These are phyloP conservation scores for Scenedesmus sp. DNA, from an alignment of 163 green algal species.

Conservation along the genomic window DNA sequence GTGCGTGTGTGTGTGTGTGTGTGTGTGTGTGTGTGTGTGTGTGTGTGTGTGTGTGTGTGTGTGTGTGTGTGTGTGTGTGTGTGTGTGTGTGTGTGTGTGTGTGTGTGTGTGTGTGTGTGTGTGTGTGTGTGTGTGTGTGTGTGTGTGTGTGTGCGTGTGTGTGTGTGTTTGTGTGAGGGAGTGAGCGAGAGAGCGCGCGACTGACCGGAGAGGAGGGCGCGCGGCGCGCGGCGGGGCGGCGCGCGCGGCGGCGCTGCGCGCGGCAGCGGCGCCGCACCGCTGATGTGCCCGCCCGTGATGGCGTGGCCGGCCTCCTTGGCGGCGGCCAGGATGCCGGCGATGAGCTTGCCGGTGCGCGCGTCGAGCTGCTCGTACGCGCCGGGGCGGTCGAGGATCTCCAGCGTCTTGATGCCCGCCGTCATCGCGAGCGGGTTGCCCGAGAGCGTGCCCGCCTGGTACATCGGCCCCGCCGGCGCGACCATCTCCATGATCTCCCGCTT, in stretches of 20 bases:
- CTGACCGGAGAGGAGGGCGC: too few species aligned
- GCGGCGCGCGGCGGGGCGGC: background rate
- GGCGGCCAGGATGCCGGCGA: slow-evolving; percentile 91
- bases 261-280: slow-evolving; percentile 46
- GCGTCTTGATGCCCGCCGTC: slow-evolving; percentile 97
- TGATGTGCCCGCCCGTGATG: slow-evolving; percentile 91
- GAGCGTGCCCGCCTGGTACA: slow-evolving; percentile 89
- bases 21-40: too few species aligned
- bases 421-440: slow-evolving; percentile 99
- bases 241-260: background rate
- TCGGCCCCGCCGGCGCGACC: slow-evolving; percentile 92
- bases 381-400: slow-evolving; percentile 93
- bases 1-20: too few species aligned
- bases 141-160: too few species aligned
- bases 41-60: too few species aligned
- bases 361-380: slow-evolving; percentile 97
- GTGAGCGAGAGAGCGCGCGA: too few species aligned
- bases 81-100: too few species aligned
- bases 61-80: too few species aligned
- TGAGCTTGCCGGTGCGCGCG: slow-evolving; percentile 79
- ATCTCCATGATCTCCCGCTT: slow-evolving; percentile 97
- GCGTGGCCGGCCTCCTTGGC: slow-evolving; percentile 88
- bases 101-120: too few species aligned
- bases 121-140: too few species aligned
- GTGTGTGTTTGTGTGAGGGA: too few species aligned